Base-by-base conservation (phyloP, 768 basidiomycete genomes). In the Tubosaeta sp. region DNA sequence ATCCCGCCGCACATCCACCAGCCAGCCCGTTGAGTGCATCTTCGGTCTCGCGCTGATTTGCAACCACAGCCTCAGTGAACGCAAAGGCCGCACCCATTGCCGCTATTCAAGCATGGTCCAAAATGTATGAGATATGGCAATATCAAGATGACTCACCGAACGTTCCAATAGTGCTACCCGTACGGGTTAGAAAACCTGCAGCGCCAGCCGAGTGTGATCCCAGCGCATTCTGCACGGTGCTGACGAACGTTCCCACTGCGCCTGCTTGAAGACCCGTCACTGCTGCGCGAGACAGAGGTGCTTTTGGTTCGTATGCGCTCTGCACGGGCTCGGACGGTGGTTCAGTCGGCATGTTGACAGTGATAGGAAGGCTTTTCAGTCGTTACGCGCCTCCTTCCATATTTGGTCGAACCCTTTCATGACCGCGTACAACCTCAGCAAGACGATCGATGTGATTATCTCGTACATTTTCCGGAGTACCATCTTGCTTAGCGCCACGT, bases 1-100 rank as follows among this genome's bases (percentile, higher is more conserved):
- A 92, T 41, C 94, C 94, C 46, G 93, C 93, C 43, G 93, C 93
- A 72, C 93, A 95, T 49, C 87, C 94, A 48, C 89, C 94, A 46
- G 82, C 82, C 41, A 86, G 86, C 44, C 88, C 87, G 61, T 93
- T 96, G 54, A 89, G 61, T 36, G 86, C 76, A 66, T 97, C 94
- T 55, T 91, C 77, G 57, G 74, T 83, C 69, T 82, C 77, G 49
- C 93, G 81, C 53, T 83, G 72, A 69, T 97, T 97, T 48, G 90
- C 90, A 19, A 90, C 82, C 25, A 77, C 71, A 6, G 89, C 76
- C 67, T 95, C 90, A 2, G 89, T 88, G 58, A 87, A 79, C 10
- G 90, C 87, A 64, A 89, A 97, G 5, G 88, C 78, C 54, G 83
- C 84, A 24, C 90, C 94, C 84, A 95, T 90, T 19, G 87, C 91